phyloP scores from a whole-genome alignment of 805 yeast species.

The Starmerella lactis-condensi region DNA sequence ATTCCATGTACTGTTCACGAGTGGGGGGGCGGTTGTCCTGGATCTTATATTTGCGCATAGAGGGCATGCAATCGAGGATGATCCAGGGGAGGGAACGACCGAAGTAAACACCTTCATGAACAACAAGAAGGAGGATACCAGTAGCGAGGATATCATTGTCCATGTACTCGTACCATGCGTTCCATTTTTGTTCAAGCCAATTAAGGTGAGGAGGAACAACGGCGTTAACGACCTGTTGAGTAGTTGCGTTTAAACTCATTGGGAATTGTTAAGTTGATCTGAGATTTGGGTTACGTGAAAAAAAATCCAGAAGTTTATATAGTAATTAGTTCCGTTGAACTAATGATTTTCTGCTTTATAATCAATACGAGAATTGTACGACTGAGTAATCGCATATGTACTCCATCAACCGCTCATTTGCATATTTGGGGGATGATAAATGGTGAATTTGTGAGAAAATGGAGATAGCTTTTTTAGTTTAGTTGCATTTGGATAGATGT shows the following conservation, averaged over 20 bases:
- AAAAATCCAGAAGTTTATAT: no score
- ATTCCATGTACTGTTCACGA: slow-evolving; percentile 76
- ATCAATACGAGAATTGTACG: slow-evolving; percentile 10
- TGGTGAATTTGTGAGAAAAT: no score
- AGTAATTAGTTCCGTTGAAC: neutral
- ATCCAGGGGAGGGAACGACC: slow-evolving; percentile 88
- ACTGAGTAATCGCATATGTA: slow-evolving; percentile 1
- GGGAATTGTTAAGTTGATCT: no score
- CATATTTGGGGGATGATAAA: no score
- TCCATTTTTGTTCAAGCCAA: slow-evolving; percentile 61
- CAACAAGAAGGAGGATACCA: slow-evolving; percentile 59
- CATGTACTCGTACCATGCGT: slow-evolving; percentile 68
- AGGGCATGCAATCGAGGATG: slow-evolving; percentile 68
- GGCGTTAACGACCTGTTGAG: slow-evolving; percentile 7
- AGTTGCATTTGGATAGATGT: no score
- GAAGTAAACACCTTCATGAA: slow-evolving; percentile 81
- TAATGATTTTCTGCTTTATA: slow-evolving; percentile 5
- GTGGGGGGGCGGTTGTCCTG: slow-evolving; percentile 74
- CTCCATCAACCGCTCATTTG: no score
- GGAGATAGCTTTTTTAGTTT: no score
- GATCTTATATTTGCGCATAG: slow-evolving; percentile 69
- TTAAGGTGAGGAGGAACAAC: slow-evolving; percentile 7
- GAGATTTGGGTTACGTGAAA: no score
- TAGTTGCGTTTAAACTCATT: slow-evolving; percentile 12
- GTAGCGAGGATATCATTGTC: slow-evolving; percentile 82